Base-by-base conservation (phyloP, 129 eudicot species). In the Flaveria linearis region DNA sequence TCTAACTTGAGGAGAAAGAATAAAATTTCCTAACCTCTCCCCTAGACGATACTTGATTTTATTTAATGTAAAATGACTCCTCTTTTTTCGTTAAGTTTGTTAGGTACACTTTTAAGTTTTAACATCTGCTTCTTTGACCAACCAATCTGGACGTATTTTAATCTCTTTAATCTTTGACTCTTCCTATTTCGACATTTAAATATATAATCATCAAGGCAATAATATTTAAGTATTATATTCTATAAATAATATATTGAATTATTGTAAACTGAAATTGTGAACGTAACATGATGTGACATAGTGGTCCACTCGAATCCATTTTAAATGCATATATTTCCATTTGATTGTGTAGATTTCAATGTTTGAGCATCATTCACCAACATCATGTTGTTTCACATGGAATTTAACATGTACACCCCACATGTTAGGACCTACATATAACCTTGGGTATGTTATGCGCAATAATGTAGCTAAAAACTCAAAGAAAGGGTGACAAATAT, bases 371-470 rank as follows among this genome's bases (percentile, higher is more conserved):
- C 67, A 60, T 60, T 60, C 67, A 60, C 9, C 26, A 60, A 25
- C 41, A 60, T 60, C 67, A 60, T 60, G 67, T 60, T 60, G 67
- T 60, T 60, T 60, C 67, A 60, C 67, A 25, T 60, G 67, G 18
- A 60, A 60, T 60, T 25, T 36, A 12, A 60, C 67, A 60, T 25
- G 41, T 1, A 13, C 39, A 60, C 17, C 67, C 67, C 42, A 60
- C 67, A 60, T 11, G 41, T 25, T 2, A 4, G 67, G 41, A 13
- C 67, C 67, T 60, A 60, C 41, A 60, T 25, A 36, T 25, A 60
- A 25, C 5, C 17, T 60, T 60, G 17, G 67, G 17, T 60, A 25
- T 58, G 64, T 17, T 60, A 60, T 60, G 42, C 67, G 26, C 14
- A 25, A 60, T 13, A 25, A 60, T 60, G 39, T 5, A 25, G 41